Base-by-base conservation (phyloP, 345 rosid genomes). In the Melaleuca alternifolia region DNA sequence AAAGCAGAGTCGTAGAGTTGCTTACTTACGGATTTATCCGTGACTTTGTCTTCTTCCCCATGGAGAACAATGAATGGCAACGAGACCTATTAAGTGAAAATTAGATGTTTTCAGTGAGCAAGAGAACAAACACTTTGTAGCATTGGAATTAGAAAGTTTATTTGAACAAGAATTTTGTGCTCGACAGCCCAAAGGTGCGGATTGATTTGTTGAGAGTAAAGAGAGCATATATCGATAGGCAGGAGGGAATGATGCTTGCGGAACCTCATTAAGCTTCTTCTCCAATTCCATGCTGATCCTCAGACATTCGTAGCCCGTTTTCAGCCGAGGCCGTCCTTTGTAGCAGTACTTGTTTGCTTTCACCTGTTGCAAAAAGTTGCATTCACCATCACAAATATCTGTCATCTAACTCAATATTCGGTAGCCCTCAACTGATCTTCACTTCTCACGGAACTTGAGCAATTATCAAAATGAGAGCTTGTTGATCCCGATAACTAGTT, bases 41-140 rank as follows among this genome's bases (percentile, higher is more conserved):
- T 93, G 89, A 97, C 98, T 88, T 83, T 93, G 83, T 97, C 99
- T 7, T 90, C 97, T 88, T 91, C 91, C 1, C 99, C 98, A 6
- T 96, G 99, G 65, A 97, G 96, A 81, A 95, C 88, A 65, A 95
- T 84, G 84, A 97, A 97, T 26, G 99, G 98, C 37, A 96, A 50
- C 26, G 92, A 86, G 44, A 97, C 93, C 98, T 93, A 52, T 81
- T 21, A 77, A 33, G 61, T 48, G 11, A n/a, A 2, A 44, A 86
- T 41, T 54, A 48, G 24, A 71, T 16, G 46, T 71, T 71, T 71
- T 15, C 79, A 71, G 79, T 9, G 48, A 2, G 48, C 79, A 18
- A 46, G 48, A 37, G 24, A 33, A 33, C 23, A 10, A 71, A 71
- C 79, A 33, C 6, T 4, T 12, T 41, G 48, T 71, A 33, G 46